A percentile compares a stretch with the other conserved stretches of the same genome.
phyloP scores from a whole-genome alignment of 2,329 filamentous ascomycete species.

The Pseudopithomyces maydicus region DNA sequence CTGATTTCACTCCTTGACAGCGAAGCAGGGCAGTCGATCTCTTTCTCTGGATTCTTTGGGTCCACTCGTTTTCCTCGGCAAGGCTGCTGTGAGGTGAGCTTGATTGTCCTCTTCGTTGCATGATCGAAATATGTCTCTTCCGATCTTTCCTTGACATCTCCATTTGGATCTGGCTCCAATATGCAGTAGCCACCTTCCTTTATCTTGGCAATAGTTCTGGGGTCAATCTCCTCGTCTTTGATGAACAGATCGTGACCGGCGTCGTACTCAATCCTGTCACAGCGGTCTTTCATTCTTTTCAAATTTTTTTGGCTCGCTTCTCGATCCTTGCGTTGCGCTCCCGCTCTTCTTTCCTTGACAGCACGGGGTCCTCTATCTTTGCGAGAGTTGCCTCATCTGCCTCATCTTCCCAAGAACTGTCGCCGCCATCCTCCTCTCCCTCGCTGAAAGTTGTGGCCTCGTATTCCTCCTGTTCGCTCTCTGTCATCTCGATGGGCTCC shows the following conservation, averaged over 20 bases:
- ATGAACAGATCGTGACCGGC: background rate
- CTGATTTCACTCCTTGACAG: background rate
- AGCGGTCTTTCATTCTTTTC: background rate
- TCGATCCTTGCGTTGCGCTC: background rate
- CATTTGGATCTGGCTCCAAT: background rate
- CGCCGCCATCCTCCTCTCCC: background rate
- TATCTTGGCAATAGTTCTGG: background rate
- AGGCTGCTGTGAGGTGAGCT: background rate
- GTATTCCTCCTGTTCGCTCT: background rate
- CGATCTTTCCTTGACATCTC: background rate
- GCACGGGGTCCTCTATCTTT: background rate
- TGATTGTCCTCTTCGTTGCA: background rate
- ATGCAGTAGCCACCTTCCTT: background rate
- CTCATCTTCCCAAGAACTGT: background rate
- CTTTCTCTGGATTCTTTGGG: background rate
- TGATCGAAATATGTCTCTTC: background rate
- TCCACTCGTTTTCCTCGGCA: background rate
- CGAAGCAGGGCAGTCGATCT: background rate
- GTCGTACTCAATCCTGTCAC: background rate
- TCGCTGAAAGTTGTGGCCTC: background rate
- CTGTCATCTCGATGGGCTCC: too few relatives aligned
- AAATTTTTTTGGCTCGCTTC: background rate
- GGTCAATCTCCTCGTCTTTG: background rate
- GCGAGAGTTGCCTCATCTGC: background rate
- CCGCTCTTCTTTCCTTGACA: background rate